A percentile compares a stretch with the other conserved stretches of the same genome.
Conservation (phyloP, 2,329 filamentous ascomycete species). For the Venturia asperata region DNA sequence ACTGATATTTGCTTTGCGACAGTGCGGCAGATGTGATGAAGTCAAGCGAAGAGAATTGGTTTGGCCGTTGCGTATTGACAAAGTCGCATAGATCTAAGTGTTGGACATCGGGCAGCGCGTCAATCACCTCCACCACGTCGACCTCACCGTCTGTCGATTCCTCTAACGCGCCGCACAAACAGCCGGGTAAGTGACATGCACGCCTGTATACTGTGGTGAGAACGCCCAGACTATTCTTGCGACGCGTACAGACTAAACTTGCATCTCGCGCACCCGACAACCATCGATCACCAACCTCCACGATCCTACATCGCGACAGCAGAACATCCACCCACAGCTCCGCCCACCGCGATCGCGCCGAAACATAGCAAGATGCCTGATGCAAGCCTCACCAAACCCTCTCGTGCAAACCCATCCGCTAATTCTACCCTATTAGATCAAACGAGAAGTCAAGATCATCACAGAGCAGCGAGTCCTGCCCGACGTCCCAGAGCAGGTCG, state of each 20-base stretch:
- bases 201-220: not conserved
- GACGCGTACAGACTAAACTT: not conserved
- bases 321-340: not conserved
- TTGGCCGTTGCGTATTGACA: no score
- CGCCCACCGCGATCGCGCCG: not conserved
- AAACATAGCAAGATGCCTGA: slow-evolving; percentile 37
- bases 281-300: not conserved
- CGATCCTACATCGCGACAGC: not conserved
- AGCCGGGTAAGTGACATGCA: not conserved
- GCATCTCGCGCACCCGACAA: not conserved
- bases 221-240: not conserved
- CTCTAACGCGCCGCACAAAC: not conserved
- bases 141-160: no score
- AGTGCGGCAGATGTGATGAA: not conserved
- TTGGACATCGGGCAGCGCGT: not conserved
- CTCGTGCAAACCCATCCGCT: not conserved
- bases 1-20: not conserved
- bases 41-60: not conserved
- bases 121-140: not conserved
- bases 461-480: slow-evolving; percentile 88
- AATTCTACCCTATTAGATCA: slow-evolving; percentile 44
- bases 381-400: slow-evolving; percentile 28
- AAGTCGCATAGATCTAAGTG: no score
- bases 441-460: slow-evolving; percentile 86
- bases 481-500: slow-evolving; percentile 71